Evolutionary conservation across 1,284 basidiomycete genomes (phyloP), one percentile per base, ranked within the genome.

Genomic region (Ganoderma sinense): DNA sequence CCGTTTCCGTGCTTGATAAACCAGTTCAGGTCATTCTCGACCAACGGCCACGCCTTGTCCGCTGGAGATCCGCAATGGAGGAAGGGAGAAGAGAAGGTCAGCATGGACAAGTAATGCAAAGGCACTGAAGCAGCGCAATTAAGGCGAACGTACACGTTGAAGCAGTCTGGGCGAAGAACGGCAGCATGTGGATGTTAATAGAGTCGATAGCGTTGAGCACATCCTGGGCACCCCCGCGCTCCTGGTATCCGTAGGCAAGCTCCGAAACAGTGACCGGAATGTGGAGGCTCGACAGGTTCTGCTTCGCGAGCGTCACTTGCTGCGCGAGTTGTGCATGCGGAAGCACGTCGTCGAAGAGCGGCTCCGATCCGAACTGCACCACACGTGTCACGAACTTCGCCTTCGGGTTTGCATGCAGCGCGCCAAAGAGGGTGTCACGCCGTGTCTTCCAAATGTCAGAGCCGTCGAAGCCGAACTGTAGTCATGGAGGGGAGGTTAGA

Each of bases 311-410:
- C 11, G 69, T 77, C 23, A 94, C 87, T 78, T 94, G 86, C 0
- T 79, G 73, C 2, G 90, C 88, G n/a, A 94, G 86, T 45, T 83
- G 78, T 1, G 77, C 62, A 33, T 87, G 84, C 6, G 84, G 78
- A 36, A 94, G 80, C 31, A 88, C 92, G 64, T 80, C 68, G 76
- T 94, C 92, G 74, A 81, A 94, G 39, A 94, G 80, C 3, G 93
- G 93, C 74, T 94, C 92, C 0, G 90, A 91, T n/a, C 92, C 92
- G 68, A 93, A 91, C 69, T 91, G 90, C 8, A 93, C 81, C 2
- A 85, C 87, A 41, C 91, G 86, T 4, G 91, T 91, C 56, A 93
- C 85, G 75, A 88, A 92, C 69, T 88, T 87, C 31, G 90, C 92
- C 77, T 85, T 88, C 5, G 88, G 88, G 73, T 92, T 93, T 48